Evolutionary conservation across 257 asterid genomes (phyloP), one percentile per base, ranked within the genome.

Genomic region (Asclepias syriaca): DNA sequence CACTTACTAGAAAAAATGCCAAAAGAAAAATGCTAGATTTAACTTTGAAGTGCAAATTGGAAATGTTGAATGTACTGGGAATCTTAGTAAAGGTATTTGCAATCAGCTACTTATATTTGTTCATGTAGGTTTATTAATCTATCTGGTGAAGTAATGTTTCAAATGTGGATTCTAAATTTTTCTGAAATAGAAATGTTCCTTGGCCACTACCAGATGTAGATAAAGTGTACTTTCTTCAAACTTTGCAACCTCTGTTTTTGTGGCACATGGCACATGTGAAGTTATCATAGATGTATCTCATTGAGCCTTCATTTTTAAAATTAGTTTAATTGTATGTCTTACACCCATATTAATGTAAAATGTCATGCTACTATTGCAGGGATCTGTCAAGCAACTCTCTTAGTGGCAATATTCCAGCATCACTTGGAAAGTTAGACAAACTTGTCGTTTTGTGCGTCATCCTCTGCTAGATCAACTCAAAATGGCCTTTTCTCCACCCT

Each of bases 321-420:
- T 16, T 50, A 32, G 1, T 61, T 24, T 60, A 4, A 60, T 51
- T 9, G 29, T 19, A 7, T 18, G 19, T 22, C 19, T 11, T 64
- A 10, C n/a, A 48, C 4, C 54, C 7, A 8, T 32, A 60, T 2
- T 18, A 50, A 60, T 50, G 53, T 58, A 16, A 43, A 70, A 73
- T 74, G 68, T 21, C 19, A 69, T 77, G 79, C 60, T n/a, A 72
- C 73, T 67, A 29, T 51, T 84, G 64, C 88, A 94, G 99, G 85
- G 99, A 94, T 80, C 88, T 94, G 72, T 94, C 99, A 48, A 89
- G 99, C 91, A 94, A 94, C 87, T 89, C 96, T 77, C 93, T 94
- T 65, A 88, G 99, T 78, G 98, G 98, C 83, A 84, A 68, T 76
- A 88, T 94, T 87, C 99, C 99, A 77, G 77, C 81, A 71, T 89